A percentile compares a stretch with the other conserved stretches of the same genome.
These are phyloP conservation scores for Chlorella sp. DNA, from an alignment of 139 green algal species.

Conservation along the genomic window DNA sequence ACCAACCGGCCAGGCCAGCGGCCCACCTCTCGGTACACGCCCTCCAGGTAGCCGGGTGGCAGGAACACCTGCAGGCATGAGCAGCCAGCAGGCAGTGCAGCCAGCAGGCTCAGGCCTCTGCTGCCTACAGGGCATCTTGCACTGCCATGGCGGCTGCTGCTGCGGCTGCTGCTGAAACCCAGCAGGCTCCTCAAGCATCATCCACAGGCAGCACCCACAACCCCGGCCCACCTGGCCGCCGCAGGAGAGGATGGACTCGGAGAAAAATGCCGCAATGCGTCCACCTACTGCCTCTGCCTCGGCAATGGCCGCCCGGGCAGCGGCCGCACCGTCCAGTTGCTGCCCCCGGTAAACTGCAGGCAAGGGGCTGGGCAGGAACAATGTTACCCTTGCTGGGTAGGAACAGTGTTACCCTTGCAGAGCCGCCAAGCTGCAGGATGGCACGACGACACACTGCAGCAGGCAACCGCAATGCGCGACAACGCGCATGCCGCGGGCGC, in stretches of 20 bases:
- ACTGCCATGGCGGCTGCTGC: neutral
- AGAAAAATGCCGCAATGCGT: conserved; percentile 87
- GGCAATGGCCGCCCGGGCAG: conserved; percentile 62
- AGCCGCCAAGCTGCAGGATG: too few relatives aligned
- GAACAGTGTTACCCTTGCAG: too few relatives aligned
- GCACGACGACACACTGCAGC: too few relatives aligned
- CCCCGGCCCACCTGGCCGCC: conserved; percentile 64
- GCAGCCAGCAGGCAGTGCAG: neutral
- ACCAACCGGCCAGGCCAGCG: too few relatives aligned
- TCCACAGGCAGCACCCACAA: neutral
- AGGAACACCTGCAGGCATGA: conserved; percentile 56
- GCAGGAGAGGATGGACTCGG: conserved; percentile 93
- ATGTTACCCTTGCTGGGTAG: too few relatives aligned
- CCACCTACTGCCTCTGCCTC: conserved; percentile 64
- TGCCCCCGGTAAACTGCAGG: conserved; percentile 77
- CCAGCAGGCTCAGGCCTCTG: neutral
- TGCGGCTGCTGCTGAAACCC: neutral
- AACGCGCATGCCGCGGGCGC: too few relatives aligned
- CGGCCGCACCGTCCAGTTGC: conserved; percentile 80
- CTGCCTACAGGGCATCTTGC: neutral
- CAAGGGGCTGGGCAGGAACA: too few relatives aligned
- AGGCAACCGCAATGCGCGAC: too few relatives aligned
- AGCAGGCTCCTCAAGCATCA: neutral
- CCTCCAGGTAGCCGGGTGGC: conserved; percentile 85
- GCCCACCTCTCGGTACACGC: conserved; percentile 67